Evolutionary conservation across 805 yeast species (phyloP), one percentile per base, ranked within the genome.

Genomic region (Yarrowia divulgata): DNA sequence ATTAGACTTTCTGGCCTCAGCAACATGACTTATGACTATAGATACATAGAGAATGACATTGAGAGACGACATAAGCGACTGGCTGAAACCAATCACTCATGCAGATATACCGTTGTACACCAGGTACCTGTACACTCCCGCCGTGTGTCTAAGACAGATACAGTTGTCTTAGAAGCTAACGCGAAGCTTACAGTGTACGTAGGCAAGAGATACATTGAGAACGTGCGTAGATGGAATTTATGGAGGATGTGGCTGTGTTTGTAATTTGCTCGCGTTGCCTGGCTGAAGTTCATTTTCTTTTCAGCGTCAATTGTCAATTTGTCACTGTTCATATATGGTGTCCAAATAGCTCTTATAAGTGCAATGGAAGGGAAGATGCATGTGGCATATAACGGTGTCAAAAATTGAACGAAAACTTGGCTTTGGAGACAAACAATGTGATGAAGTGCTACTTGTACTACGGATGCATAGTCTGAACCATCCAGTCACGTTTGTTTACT

Each of bases 141-240:
- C 54, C 4, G 54, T 18, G 18, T 8, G 54, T 49, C 19, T 49
- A 9, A 49, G 54, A 49, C 54, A 49, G 37, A 49, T 49, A 48
- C 54, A 49, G 50, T 19, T 46, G 50, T 46, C 32, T 19, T 13
- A 19, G 50, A 23, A 46, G 16, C 29, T 46, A 5, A 23, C 10
- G 9, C n/a, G 29, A 14, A 48, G 54, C 19, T 49, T 49, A 49
- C 54, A 49, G 39, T 29, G 52, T 23, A 13, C 37, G 54, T 16
- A 32, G 39, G 54, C 16, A n/a, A 13, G 48, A 8, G 48, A 43
- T n/a, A 18, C 48, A 9, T 43, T 23, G 29, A 23, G 48, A 18
- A 23, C 48, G 48, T 16, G 45, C 29, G 32, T 46, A 43, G 10
- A 43, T 18, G 23, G 14, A 18, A 18, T 43, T 43, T 23, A 23